Evolutionary conservation across 805 yeast species (phyloP), one percentile per base, ranked within the genome.

Genomic region (Lipomyces mesembrius): DNA sequence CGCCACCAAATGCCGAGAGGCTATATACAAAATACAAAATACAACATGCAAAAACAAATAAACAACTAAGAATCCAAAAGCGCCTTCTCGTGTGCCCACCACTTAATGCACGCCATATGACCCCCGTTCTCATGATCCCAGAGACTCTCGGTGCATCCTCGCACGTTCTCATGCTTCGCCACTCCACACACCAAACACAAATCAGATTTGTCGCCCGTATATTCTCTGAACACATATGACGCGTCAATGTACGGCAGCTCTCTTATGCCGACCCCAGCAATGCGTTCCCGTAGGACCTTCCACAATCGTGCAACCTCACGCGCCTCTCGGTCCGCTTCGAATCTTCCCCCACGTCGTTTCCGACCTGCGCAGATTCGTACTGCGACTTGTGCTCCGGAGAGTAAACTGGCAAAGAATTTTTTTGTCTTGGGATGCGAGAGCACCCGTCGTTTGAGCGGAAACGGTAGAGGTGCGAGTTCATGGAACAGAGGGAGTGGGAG

Each of bases 11-110:
- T 43, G 49, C 25, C n/a, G 49, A 43, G 20, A 43, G 9, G 49
- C 3, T 17, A 43, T n/a, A n/a, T 17, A 43, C 9, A 7, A 9
- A 37, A 37, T 37, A 29, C 43, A 37, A 37, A 37, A 12, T n/a
- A 43, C 20, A 12, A 43, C n/a, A 43, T 43, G 49, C 49, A 17
- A n/a, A 17, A 34, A 59, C 25, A 60, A n/a, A 39, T 49, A 43
- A 25, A n/a, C 14, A 22, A 46, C 35, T 39, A 60, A 62, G 39
- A 55, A 56, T 63, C 71, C 57, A 68, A 37, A 27, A 66, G 49
- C n/a, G 71, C 71, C 63, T 68, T 65, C 29, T 68, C 70, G 39
- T 60, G 71, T 11, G 60, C 62, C 71, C 71, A 68, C 71, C 71
- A 68, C 51, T 59, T 32, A 29, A 66, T 63, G 46, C 71, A 68